Evolutionary conservation across 768 basidiomycete species (phyloP), one percentile per base, ranked within the genome.

Genomic region (Wakefieldia striispora): DNA sequence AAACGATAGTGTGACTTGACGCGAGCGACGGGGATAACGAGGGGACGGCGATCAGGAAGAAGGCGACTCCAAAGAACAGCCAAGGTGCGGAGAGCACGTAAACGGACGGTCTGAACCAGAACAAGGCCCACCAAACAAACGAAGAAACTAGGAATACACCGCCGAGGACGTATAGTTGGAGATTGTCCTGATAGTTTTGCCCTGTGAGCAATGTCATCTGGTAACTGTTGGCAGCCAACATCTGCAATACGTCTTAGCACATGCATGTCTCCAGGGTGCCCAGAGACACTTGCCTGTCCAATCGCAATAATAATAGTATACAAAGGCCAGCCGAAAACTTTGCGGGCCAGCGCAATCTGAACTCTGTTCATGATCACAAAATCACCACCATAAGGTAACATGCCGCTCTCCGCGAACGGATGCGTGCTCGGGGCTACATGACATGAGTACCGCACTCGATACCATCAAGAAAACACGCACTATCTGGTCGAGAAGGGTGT

Each of bases 221-320:
- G 81, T 95, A 97, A 62, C 92, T 95, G 26, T 91, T 92, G 3
- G 91, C 91, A 49, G 86, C 84, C 55, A 93, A 70, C 87, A 93
- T 91, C 81, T 87, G 21, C 13, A 31, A 50, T 36, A 21, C 21
- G 17, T 27, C 31, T 60, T 31, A 56, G 50, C 19, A 44, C 33
- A 8, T 24, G 38, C 12, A 23, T 11, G 27, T 29, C 26, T 21
- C 11, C 16, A 47, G 45, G 19, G 9, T 16, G 14, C n/a, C 11
- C 1, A 31, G 14, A 20, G 48, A 24, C 37, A 59, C 78, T 40
- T 41, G 82, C 80, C 75, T 91, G 93, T 29, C 93, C 93, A 26
- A 88, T 56, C 24, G 85, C 92, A 53, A 95, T 88, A 60, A 95
- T 74, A 59, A 95, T 88, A 36, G 91, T 88, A 68, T 97, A 97